These are phyloP conservation scores for Neotropicomus parvogracilis DNA, from an alignment of 1,284 basidiomycete genomes.

Conservation along the genomic window DNA sequence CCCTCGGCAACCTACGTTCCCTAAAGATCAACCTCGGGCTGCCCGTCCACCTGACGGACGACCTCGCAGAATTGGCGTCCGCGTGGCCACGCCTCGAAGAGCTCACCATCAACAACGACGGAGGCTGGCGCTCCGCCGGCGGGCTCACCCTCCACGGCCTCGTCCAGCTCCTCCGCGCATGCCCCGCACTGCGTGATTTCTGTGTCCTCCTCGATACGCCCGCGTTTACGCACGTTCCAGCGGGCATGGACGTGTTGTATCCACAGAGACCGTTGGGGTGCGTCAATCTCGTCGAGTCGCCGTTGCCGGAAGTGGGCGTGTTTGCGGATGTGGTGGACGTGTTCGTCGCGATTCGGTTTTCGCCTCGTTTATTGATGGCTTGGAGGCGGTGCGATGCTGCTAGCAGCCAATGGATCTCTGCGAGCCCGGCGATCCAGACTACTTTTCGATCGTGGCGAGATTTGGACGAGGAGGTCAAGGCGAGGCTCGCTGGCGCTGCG, in stretches of 20 bases:
- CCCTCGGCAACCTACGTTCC: slow-evolving; percentile 4
- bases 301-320: not conserved
- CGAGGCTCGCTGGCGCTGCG: not conserved
- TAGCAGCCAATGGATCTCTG: not conserved
- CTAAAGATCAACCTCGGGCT: not conserved
- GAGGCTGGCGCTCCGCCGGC: not conserved
- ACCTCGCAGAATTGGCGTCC: not conserved
- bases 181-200: not conserved
- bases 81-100: slow-evolving; percentile 7
- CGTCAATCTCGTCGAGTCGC: slow-evolving; percentile 3
- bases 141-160: slow-evolving; percentile 5
- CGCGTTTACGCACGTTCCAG: slow-evolving; percentile 1
- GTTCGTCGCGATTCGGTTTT: not conserved
- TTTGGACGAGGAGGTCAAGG: not conserved
- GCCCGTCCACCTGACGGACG: not conserved
- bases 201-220: slow-evolving; percentile 2
- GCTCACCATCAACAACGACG: not conserved
- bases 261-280: not conserved
- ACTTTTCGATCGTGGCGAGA: not conserved
- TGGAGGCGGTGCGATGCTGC: not conserved
- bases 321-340: not conserved
- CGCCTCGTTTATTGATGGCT: not conserved
- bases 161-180: slow-evolving; percentile 2
- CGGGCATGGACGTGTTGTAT: not conserved
- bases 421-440: too few relatives aligned